phyloP scores from a whole-genome alignment of 2,329 filamentous ascomycete genomes.

The Aspergillus eucalypticola region DNA sequence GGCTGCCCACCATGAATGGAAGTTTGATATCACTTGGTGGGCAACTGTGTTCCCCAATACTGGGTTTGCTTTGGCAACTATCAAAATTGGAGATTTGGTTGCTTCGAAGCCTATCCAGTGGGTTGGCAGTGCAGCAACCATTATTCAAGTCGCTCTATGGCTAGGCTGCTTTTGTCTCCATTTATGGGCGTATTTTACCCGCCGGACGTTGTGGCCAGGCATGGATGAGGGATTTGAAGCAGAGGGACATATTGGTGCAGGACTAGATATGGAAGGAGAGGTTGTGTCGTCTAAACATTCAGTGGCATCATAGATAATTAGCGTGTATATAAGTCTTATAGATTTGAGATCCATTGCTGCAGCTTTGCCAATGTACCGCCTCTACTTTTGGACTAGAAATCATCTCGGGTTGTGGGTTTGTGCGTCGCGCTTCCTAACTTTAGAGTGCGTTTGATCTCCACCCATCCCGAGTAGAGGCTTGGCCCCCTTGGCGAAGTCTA shows the following conservation, averaged over 20 bases:
- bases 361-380: too few species aligned
- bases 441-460: too few species aligned
- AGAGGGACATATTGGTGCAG: neutral
- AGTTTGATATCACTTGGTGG: slow-evolving; percentile 1
- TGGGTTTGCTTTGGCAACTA: neutral
- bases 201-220: neutral
- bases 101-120: neutral
- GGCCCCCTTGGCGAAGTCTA: too few species aligned
- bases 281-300: neutral
- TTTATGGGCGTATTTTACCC: neutral
- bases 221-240: slow-evolving; percentile 1
- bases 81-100: neutral
- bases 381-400: too few species aligned
- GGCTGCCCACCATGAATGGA: neutral
- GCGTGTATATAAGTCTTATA: too few species aligned
- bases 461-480: too few species aligned
- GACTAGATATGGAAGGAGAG: neutral
- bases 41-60: neutral
- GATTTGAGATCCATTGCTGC: too few species aligned
- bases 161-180: neutral
- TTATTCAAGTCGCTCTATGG: neutral
- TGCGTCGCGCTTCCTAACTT: too few species aligned
- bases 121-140: neutral
- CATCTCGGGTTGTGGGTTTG: too few species aligned
- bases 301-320: too few species aligned